Percentiles rank a stretch among this genome's conserved stretches.
phyloP scores from a whole-genome alignment of 73 alveolate genomes.

The Blepharisma japonicum region DNA sequence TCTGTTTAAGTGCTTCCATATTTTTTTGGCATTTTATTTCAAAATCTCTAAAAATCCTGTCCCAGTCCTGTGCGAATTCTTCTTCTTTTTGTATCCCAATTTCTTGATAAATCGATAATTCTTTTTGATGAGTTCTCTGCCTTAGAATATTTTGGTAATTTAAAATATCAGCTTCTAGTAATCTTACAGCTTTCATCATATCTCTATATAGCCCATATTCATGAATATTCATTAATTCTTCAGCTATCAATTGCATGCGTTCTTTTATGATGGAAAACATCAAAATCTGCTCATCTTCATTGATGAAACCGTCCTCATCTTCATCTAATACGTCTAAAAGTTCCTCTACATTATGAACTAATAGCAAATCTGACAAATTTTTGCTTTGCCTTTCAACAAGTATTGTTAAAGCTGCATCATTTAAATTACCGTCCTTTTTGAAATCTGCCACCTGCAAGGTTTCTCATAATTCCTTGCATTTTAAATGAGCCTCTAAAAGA shows the following conservation, averaged over 20 bases:
- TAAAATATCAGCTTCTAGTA: constrained; percentile 32
- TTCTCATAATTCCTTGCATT: constrained; percentile 81
- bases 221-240: constrained; percentile 66
- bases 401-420: constrained; percentile 77
- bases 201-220: constrained; percentile 72
- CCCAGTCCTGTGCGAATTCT: constrained; percentile 82
- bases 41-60: constrained; percentile 58
- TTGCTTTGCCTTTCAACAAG: constrained; percentile 76
- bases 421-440: constrained; percentile 80
- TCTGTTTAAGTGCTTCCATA: constrained; percentile 64
- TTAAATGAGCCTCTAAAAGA: constrained; percentile 58
- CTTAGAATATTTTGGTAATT: constrained; percentile 26
- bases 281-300: constrained; percentile 84
- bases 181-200: constrained; percentile 69
- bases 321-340: constrained; percentile 72
- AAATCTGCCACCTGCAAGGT: constrained; percentile 80
- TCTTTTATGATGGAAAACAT: constrained; percentile 69
- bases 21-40: constrained; percentile 58
- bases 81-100: constrained; percentile 82
- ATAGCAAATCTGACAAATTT: constrained; percentile 59
- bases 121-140: constrained; percentile 59
- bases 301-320: constrained; percentile 81
- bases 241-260: constrained; percentile 68
- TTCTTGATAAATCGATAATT: constrained; percentile 70
- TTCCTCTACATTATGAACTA: constrained; percentile 67